Evolutionary conservation across 1,284 basidiomycete species (phyloP).

Genomic region (Mycosarcoma mackinlayi): DNA sequence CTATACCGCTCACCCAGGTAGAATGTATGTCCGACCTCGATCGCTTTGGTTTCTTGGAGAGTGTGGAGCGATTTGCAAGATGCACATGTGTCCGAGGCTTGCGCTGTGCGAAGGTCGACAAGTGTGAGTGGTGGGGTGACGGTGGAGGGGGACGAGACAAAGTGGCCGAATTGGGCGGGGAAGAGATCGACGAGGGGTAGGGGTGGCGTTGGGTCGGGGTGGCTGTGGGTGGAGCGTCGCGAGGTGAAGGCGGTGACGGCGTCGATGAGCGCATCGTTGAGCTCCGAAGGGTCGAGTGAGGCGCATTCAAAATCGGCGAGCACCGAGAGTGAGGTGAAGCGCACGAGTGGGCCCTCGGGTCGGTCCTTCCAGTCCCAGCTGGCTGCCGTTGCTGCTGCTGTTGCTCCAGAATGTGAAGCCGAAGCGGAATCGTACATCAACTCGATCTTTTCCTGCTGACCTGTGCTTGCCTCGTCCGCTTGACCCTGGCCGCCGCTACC

Average conservation of each 20-base stretch:
- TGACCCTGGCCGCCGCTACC: too few relatives aligned
- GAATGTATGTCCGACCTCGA: constrained; percentile 69
- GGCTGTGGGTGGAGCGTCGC: background rate
- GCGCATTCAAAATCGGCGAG: constrained; percentile 50
- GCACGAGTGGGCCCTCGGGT: constrained; percentile 56
- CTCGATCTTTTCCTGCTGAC: constrained; percentile 5
- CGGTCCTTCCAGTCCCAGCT: constrained; percentile 61
- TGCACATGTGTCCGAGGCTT: constrained; percentile 50
- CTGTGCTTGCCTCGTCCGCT: too few relatives aligned
- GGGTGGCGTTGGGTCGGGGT: background rate
- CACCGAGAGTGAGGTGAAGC: constrained; percentile 42
- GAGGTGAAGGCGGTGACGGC: constrained; percentile 32
- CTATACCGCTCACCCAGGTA: constrained; percentile 67
- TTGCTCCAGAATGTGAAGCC: background rate
- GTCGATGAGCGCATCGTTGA: constrained; percentile 44
- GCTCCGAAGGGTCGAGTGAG: constrained; percentile 44
- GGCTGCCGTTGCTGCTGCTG: background rate
- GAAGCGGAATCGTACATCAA: constrained; percentile 36
- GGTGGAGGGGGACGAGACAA: background rate
- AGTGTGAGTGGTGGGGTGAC: constrained; percentile 22
- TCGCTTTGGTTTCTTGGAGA: constrained; percentile 55
- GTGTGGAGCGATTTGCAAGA: constrained; percentile 47
- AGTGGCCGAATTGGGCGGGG: constrained; percentile 40
- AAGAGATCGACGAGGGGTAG: constrained; percentile 41
- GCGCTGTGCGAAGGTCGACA: constrained; percentile 43